These are phyloP conservation scores for Gossypium raimondii DNA, from an alignment of 345 rosid genomes.

Conservation along the genomic window DNA sequence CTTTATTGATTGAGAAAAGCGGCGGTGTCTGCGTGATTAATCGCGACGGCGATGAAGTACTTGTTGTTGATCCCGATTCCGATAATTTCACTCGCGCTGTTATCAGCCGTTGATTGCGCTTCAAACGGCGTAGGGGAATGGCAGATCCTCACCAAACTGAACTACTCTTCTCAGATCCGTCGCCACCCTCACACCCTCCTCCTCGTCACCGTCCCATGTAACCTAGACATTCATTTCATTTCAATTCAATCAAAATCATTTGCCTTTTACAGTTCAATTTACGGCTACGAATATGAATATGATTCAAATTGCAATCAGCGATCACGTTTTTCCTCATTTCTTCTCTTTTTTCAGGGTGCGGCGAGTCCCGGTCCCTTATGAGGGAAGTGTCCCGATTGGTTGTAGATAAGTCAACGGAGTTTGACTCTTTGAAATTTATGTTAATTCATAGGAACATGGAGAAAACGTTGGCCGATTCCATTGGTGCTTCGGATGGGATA, in stretches of 20 bases:
- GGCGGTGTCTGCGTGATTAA: not conserved
- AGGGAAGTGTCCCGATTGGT: slow-evolving; percentile 45
- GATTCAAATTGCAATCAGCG: not conserved
- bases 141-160: slow-evolving; percentile 62
- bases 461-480: slow-evolving; percentile 56
- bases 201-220: slow-evolving; percentile 74
- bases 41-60: slow-evolving; percentile 1
- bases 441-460: slow-evolving; percentile 53
- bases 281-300: not conserved
- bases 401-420: slow-evolving; percentile 32
- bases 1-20: not conserved
- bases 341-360: slow-evolving; percentile 58
- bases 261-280: not conserved
- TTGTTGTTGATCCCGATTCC: not conserved
- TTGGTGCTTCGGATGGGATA: slow-evolving; percentile 53
- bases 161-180: slow-evolving; percentile 83
- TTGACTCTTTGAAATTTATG: slow-evolving; percentile 51
- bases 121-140: slow-evolving; percentile 39
- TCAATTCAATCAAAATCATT: not conserved
- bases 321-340: not conserved
- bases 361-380: slow-evolving; percentile 77
- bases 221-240: not conserved
- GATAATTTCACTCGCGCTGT: not conserved
- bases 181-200: slow-evolving; percentile 70
- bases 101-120: slow-evolving; percentile 7